phyloP scores from a whole-genome alignment of 805 yeast species.

The Wickerhamiella musiphila region DNA sequence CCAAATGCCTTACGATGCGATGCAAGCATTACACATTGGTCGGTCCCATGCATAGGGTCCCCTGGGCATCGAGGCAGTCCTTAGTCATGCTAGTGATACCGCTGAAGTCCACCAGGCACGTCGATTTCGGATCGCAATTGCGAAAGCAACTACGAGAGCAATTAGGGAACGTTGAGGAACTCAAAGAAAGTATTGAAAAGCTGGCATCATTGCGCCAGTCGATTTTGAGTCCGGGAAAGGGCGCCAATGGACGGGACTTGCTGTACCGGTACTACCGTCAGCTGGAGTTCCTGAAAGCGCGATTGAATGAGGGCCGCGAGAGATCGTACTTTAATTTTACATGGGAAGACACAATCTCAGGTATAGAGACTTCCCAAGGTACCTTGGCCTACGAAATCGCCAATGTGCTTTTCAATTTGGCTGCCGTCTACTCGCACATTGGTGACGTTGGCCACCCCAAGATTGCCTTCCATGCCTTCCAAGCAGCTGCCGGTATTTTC shows the following conservation, averaged over 20 bases:
- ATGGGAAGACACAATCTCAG: slow-evolving; percentile 62
- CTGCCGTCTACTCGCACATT: slow-evolving; percentile 37
- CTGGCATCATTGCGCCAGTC: slow-evolving; percentile 47
- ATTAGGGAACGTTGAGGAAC: slow-evolving; percentile 47
- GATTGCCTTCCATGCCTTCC: slow-evolving; percentile 40
- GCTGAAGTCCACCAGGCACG: slow-evolving; percentile 31
- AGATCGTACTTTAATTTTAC: slow-evolving; percentile 46
- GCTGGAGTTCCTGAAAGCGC: slow-evolving; percentile 57
- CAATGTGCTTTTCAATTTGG: slow-evolving; percentile 61
- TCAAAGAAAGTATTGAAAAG: slow-evolving; percentile 34
- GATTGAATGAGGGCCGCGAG: slow-evolving; percentile 40
- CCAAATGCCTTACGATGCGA: background rate
- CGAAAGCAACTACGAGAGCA: slow-evolving; percentile 37
- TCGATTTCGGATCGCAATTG: slow-evolving; percentile 52
- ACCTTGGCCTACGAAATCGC: slow-evolving; percentile 86
- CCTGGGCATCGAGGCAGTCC: background rate
- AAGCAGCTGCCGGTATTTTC: slow-evolving; percentile 65
- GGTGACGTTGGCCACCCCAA: slow-evolving; percentile 31
- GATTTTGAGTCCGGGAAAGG: slow-evolving; percentile 26
- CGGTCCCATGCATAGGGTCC: background rate
- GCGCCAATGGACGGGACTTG: slow-evolving; percentile 32
- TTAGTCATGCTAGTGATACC: slow-evolving; percentile 20
- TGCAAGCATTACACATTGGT: background rate
- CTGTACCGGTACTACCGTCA: slow-evolving; percentile 62
- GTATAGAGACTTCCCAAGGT: slow-evolving; percentile 32